Base-by-base conservation (phyloP, 225 moss, liverwort and hornwort species). In the Neckera pumila region DNA sequence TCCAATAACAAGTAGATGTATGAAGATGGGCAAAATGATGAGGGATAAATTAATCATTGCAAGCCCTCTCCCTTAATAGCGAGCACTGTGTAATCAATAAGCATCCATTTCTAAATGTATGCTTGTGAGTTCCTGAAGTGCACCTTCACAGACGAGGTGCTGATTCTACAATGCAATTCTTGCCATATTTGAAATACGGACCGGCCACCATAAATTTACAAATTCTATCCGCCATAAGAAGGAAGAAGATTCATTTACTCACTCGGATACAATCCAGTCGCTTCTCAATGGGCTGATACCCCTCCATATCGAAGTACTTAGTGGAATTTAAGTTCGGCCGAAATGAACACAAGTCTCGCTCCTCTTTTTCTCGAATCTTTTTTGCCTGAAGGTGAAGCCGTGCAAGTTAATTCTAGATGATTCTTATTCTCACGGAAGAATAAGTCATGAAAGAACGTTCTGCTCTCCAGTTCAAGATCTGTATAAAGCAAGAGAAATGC, bases 291-390 rank as follows among this genome's bases (percentile, higher is more conserved):
- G 96, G 97, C 71, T 94, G 94, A 92, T 96, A 95, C 10, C 92
- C 92, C 89, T 90, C 91, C 83, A 92, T 88, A 71, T 95, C 95
- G 51, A 95, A 90, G 92, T 94, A 94, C 83, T 92, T 94, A 11
- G 94, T 91, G 76, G 91, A 77, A 87, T 94, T 95, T 73, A 94
- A 92, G 65, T 93, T 94, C 30, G 97, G 96, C 88, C 92, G 93
- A 89, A 96, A 97, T 60, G 95, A 95, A 89, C 97, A 96, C 65
- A 95, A 92, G 77, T 95, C 96, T 79, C 92, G 92, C 89, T 97
- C 96, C 87, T 96, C 96, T 87, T 95, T 97, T 80, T 97, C 97
- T 83, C 90, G 93, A 51, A 93, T 88, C 85, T 90, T 96, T 89
- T 95, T 94, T 33, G 96, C 96, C 97, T 97, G 91, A 66, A 88